phyloP scores from a whole-genome alignment of 441 rosid species.

The Macaranga tanarius region DNA sequence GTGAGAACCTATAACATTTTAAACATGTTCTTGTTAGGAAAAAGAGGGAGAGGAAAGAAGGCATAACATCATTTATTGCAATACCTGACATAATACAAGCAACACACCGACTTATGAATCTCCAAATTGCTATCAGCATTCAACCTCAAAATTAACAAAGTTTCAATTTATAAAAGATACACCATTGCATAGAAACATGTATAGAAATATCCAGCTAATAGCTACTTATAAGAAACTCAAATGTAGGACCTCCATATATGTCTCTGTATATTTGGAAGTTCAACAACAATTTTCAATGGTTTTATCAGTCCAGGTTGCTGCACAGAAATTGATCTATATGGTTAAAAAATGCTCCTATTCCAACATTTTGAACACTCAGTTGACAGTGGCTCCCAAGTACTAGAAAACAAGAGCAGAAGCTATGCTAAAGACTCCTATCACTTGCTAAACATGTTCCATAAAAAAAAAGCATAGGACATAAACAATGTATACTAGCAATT shows the following conservation, averaged over 20 bases:
- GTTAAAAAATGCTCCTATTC: not conserved
- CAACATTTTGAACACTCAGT: not conserved
- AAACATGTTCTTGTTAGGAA: slow-evolving; percentile 7
- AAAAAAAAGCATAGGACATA: not conserved
- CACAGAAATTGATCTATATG: not conserved
- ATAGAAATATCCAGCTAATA: not conserved
- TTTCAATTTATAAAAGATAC: not conserved
- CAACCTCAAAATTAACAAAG: not conserved
- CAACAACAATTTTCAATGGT: not conserved
- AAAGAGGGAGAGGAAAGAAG: not conserved
- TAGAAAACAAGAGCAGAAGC: not conserved
- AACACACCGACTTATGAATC: not conserved
- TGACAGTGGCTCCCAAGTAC: not conserved
- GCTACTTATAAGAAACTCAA: not conserved
- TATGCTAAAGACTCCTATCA: not conserved
- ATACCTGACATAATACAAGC: not conserved
- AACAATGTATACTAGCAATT: not conserved
- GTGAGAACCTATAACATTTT: slow-evolving; percentile 61
- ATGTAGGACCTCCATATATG: not conserved
- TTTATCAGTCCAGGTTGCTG: not conserved
- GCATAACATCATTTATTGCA: not conserved
- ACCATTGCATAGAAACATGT: not conserved
- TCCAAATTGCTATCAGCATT: not conserved
- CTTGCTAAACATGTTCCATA: not conserved
- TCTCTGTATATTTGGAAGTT: not conserved